phyloP scores from a whole-genome alignment of 179 eudicot species.

The Beta macrorhiza region DNA sequence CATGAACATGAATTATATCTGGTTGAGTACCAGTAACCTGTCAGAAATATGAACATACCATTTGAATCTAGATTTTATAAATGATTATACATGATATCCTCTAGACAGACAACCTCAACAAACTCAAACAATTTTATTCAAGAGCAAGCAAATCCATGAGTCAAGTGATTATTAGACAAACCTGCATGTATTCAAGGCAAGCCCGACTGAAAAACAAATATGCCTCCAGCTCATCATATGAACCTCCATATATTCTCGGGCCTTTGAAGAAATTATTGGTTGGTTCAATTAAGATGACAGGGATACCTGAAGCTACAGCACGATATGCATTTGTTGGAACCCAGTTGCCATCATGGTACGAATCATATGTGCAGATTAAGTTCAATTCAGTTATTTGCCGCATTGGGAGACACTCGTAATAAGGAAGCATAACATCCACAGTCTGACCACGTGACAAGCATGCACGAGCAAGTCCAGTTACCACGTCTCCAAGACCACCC shows the following conservation, averaged over 20 bases:
- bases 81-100: neutral
- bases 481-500: constrained; percentile 94
- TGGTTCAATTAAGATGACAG: constrained; percentile 68
- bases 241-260: constrained; percentile 68
- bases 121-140: neutral
- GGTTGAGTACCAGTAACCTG: constrained; percentile 76
- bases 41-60: constrained; percentile 17
- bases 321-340: constrained; percentile 66
- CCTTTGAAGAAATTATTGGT: constrained; percentile 74
- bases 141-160: neutral
- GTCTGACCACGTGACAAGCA: constrained; percentile 77
- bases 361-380: constrained; percentile 50
- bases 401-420: constrained; percentile 75
- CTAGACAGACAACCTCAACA: neutral
- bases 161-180: constrained; percentile 28
- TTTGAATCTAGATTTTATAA: neutral
- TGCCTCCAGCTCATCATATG: constrained; percentile 81
- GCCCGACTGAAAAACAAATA: constrained; percentile 86
- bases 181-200: constrained; percentile 96
- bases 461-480: constrained; percentile 86
- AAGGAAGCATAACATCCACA: constrained; percentile 78
- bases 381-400: constrained; percentile 52
- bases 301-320: constrained; percentile 68
- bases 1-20: constrained; percentile 88
- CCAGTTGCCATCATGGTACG: constrained; percentile 76